A percentile compares a stretch with the other conserved stretches of the same genome.
These are phyloP conservation scores for Dillenia turbinata DNA, from an alignment of 164 flowering plant species.

Conservation along the genomic window DNA sequence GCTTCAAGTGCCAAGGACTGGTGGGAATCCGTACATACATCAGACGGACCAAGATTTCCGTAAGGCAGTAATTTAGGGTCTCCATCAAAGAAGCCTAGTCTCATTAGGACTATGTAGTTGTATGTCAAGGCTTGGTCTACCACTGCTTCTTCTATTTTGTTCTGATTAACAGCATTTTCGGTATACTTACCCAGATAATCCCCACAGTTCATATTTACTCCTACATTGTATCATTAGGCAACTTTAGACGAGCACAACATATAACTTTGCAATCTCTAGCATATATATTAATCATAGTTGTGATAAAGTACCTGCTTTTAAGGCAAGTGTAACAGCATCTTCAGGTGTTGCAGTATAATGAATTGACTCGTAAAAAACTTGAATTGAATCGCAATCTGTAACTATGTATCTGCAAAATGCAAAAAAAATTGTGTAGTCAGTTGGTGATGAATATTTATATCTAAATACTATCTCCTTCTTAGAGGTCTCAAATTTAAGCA, in stretches of 20 bases:
- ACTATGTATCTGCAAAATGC: slow-evolving; percentile 50
- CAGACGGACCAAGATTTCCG: slow-evolving; percentile 52
- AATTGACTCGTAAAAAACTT: slow-evolving; percentile 26
- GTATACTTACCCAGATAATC: slow-evolving; percentile 33
- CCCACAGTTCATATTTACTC: slow-evolving; percentile 71
- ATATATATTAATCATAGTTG: too few relatives aligned
- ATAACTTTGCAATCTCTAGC: too few relatives aligned
- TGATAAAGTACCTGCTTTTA: slow-evolving; percentile 49
- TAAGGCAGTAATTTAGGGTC: slow-evolving; percentile 35
- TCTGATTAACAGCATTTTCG: slow-evolving; percentile 35
- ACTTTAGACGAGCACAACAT: too few relatives aligned
- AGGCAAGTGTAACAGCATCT: slow-evolving; percentile 56
- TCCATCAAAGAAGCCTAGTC: slow-evolving; percentile 74
- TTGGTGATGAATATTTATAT: too few relatives aligned
- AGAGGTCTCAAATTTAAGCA: too few relatives aligned
- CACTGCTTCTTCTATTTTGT: slow-evolving; percentile 35
- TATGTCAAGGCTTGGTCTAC: slow-evolving; percentile 49
- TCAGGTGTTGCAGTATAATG: slow-evolving; percentile 54
- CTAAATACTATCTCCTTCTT: too few relatives aligned
- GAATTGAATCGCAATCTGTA: slow-evolving; percentile 69
- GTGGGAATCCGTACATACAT: slow-evolving; percentile 44
- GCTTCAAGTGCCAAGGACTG: slow-evolving; percentile 54
- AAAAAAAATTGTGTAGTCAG: too few relatives aligned
- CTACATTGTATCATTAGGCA: slow-evolving; percentile 23
- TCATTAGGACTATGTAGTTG: slow-evolving; percentile 55